phyloP scores from a whole-genome alignment of 2,329 filamentous ascomycete species.

The Cladosporium oxysporum region DNA sequence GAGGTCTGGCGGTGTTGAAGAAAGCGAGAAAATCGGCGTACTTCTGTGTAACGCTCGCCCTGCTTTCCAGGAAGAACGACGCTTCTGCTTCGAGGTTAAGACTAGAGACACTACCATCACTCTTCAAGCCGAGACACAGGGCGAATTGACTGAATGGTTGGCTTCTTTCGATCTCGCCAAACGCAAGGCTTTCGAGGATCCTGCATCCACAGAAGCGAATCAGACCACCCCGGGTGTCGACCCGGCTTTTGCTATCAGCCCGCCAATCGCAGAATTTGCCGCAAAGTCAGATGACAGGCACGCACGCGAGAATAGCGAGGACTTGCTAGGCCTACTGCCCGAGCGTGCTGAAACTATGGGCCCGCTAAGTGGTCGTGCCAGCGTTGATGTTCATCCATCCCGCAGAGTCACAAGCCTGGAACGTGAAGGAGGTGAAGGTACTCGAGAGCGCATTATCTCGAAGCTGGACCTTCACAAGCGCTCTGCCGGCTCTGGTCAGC shows the following conservation, averaged over 20 bases:
- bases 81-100: slow-evolving; percentile 98
- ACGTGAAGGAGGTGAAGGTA: slow-evolving; percentile 60
- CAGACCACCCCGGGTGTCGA: slow-evolving; percentile 50
- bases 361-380: slow-evolving; percentile 61
- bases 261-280: slow-evolving; percentile 86
- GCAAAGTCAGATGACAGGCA: slow-evolving; percentile 73
- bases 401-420: slow-evolving; percentile 52
- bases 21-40: slow-evolving; percentile 94
- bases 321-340: slow-evolving; percentile 63
- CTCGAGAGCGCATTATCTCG: slow-evolving; percentile 85
- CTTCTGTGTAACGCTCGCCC: slow-evolving; percentile 90
- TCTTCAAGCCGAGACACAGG: slow-evolving; percentile 89
- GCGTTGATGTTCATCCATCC: slow-evolving; percentile 66
- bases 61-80: slow-evolving; percentile 85
- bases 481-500: slow-evolving; percentile 53
- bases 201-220: slow-evolving; percentile 52
- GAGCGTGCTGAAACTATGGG: slow-evolving; percentile 42
- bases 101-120: slow-evolving; percentile 90
- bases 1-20: slow-evolving; percentile 80
- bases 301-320: slow-evolving; percentile 55
- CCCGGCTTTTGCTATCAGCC: slow-evolving; percentile 89
- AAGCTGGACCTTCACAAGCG: slow-evolving; percentile 89
- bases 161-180: slow-evolving; percentile 92
- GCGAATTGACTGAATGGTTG: slow-evolving; percentile 91
- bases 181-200: slow-evolving; percentile 81